Base-by-base conservation (phyloP, 2,329 filamentous ascomycete genomes). In the Lasiodiplodia theobromae region DNA sequence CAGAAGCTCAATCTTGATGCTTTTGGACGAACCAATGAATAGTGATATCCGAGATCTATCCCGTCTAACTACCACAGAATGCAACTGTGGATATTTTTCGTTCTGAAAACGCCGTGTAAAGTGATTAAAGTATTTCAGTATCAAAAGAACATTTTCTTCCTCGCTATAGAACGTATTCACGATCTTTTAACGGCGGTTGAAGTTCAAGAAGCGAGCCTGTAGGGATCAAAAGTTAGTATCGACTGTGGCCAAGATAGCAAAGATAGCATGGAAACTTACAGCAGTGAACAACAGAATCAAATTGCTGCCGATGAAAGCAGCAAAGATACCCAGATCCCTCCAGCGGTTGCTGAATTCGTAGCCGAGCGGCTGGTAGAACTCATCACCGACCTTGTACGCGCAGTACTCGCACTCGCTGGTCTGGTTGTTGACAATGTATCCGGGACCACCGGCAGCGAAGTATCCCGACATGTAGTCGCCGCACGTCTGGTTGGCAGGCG, bases 241-340 rank as follows among this genome's bases (percentile, higher is more conserved):
- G 6, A 21, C 18, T 25, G 25, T n/a, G 8, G 3, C 7, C 28
- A 47, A n/a, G 25, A 28, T 2, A 16, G 21, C 4, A 53, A 23
- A 4, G 28, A 3, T 53, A 14, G 8, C 31, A 52, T 14, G 4
- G 53, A 16, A 58, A 60, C 65, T 60, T 60, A 67, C 79, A 71
- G 84, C 86, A 66, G 89, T 69, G 73, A 89, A 88, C 70, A 90
- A 73, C 60, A 90, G 80, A 23, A 92, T 86, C 74, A 96, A 76
- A 78, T 96, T 97, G 76, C 90, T 93, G 16, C 81, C 92, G 66
- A 96, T 86, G 75, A 94, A 97, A 1, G 89, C 91, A 38, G 87
- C 73, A 72, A 90, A 91, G 70, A 97, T 96, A 1, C 93, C 94
- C 68, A 96, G 71, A 73, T 97, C 93, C 67, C 93, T 87, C 93